These are phyloP conservation scores for Stenogyne calaminthoides DNA, from an alignment of 305 asterid genomes.

Conservation along the genomic window DNA sequence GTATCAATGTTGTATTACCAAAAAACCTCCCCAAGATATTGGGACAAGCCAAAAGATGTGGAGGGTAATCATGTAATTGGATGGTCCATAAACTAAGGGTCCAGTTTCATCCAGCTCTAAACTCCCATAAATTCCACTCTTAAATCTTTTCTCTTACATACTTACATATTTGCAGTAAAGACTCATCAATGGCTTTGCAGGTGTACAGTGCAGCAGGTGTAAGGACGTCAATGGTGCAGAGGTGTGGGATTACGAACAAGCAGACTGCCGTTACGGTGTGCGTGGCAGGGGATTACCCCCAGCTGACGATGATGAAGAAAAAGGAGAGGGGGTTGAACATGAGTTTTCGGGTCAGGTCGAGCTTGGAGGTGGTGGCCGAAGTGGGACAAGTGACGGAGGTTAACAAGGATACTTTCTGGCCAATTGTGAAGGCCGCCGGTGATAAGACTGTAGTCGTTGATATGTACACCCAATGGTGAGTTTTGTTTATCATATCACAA, in stretches of 20 bases:
- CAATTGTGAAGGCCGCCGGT: slow-evolving; percentile 84
- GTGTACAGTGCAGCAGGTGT: slow-evolving; percentile 56
- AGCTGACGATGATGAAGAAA: slow-evolving; percentile 34
- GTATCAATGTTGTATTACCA: too few species aligned
- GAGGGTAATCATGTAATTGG: too few species aligned
- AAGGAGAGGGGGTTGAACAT: slow-evolving; percentile 37
- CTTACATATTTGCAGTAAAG: background rate
- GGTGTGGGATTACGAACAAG: slow-evolving; percentile 34
- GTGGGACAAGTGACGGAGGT: slow-evolving; percentile 89
- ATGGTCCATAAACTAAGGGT: too few species aligned
- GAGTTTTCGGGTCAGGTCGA: slow-evolving; percentile 44
- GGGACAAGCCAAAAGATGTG: too few species aligned
- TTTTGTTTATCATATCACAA: slow-evolving; percentile 7
- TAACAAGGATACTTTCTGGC: slow-evolving; percentile 79
- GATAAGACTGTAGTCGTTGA: slow-evolving; percentile 84
- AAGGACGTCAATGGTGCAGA: slow-evolving; percentile 44
- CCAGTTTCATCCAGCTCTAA: too few species aligned
- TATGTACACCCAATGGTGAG: slow-evolving; percentile 96
- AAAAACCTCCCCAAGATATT: too few species aligned
- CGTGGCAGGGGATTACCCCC: slow-evolving; percentile 51
- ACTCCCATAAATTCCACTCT: too few species aligned
- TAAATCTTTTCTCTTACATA: too few species aligned
- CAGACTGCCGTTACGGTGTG: slow-evolving; percentile 43
- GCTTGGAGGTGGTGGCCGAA: slow-evolving; percentile 45
- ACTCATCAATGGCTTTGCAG: slow-evolving; percentile 67